Conservation (phyloP, 176 grass and related monocot genomes). For the Ananas comosus region DNA sequence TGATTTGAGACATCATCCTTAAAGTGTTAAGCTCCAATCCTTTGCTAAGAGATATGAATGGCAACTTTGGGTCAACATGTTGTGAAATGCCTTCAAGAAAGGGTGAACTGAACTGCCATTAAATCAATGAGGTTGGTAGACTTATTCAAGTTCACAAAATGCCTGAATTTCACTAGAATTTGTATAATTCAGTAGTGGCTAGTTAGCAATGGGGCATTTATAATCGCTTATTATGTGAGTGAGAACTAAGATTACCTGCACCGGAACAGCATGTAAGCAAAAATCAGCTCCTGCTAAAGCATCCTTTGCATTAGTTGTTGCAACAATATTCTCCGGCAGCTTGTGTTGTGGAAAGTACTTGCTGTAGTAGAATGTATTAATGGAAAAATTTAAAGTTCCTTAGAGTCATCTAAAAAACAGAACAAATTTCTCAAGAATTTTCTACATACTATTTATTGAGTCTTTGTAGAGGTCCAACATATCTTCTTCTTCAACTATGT, state of each 20-base stretch:
- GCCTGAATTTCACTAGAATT: neutral
- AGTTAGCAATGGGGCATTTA: neutral
- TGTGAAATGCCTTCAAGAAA: conserved; percentile 71
- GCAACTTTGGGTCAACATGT: conserved; percentile 78
- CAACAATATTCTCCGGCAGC: conserved; percentile 73
- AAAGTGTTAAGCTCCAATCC: conserved; percentile 85
- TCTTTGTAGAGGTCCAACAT: too few relatives aligned
- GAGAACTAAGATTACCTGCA: conserved; percentile 64
- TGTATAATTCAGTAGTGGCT: neutral
- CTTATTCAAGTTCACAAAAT: conserved; percentile 8
- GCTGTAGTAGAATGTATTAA: conserved; percentile 27
- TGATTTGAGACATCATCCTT: conserved; percentile 92
- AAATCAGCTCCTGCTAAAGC: conserved; percentile 83
- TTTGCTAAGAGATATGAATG: conserved; percentile 94
- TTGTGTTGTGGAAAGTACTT: conserved; percentile 73
- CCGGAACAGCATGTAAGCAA: conserved; percentile 94
- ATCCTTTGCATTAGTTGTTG: conserved; percentile 59
- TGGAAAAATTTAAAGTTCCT: neutral
- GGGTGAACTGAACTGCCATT: conserved; percentile 91
- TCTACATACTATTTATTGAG: too few relatives aligned
- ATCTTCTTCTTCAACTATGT: too few relatives aligned
- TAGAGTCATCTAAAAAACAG: neutral
- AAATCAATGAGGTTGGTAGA: conserved; percentile 21
- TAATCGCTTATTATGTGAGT: neutral
- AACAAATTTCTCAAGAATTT: too few relatives aligned